Base-by-base conservation (phyloP, 1,284 basidiomycete genomes). In the Cystobasidium slooffiae region DNA sequence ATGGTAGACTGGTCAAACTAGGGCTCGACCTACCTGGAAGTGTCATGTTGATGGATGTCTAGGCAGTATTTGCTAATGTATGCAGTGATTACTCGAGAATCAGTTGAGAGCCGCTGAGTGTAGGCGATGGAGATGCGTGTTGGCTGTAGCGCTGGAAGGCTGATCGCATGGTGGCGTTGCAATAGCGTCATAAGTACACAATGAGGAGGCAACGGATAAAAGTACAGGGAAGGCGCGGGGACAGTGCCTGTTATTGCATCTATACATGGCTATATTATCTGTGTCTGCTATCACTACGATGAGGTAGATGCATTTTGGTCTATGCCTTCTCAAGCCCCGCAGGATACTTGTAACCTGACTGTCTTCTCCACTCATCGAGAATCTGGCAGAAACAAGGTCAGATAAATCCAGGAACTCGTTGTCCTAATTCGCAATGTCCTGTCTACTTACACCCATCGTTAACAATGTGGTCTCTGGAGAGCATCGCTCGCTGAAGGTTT, bases 351-450 rank as follows among this genome's bases (percentile, higher is more conserved):
- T 82, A 82, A 20, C 78, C 79, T 16, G 82, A 81, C 55, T 83
- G 81, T 61, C 77, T 77, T 24, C 83, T 75, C 44, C 83, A 80
- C 72, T 82, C 77, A 75, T 84, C 83, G 47, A 83, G 82, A 44
- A 82, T 80, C 81, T 79, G 63, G 16, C 14, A 24, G 18, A 47
- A 10, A 58, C 20, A 51, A 51, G 47, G 47, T 72, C 59, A 76
- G 68, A 59, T 4, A 51, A n/a, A 12, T 18, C 70, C 24, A 69
- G 52, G 10, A 3, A 1, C 12, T 24, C 8, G 62, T n/a, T 18
- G 16, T 1, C 22, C 44, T 20, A 14, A 22, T 59, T 6, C 12
- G 53, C 31, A 18, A 14, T 41, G 39, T 31, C 44, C 12, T 18
- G 20, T 24, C 53, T 18, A 10, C 81, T 79, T 72, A 81, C 81